phyloP scores from a whole-genome alignment of 805 yeast genomes.

The Kodamaea sagamina region DNA sequence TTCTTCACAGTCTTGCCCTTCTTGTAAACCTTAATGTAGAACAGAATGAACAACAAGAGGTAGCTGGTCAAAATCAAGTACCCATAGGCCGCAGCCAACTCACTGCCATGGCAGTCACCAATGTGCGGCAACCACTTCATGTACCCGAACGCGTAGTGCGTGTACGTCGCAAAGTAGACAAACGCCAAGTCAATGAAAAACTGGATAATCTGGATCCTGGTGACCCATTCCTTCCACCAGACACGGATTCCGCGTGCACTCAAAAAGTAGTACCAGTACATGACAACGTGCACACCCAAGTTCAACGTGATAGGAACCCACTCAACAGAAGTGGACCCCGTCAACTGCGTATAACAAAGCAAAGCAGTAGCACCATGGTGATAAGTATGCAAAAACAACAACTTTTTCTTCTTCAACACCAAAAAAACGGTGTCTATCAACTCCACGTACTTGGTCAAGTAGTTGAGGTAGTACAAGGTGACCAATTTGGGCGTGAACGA shows the following conservation, averaged over 20 bases:
- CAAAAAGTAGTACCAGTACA: constrained; percentile 97
- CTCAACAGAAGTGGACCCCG: constrained; percentile 85
- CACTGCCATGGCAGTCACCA: constrained; percentile 88
- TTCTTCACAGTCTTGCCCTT: constrained; percentile 32
- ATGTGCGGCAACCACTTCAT: constrained; percentile 64
- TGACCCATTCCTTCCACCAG: constrained; percentile 99
- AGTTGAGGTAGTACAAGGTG: constrained; percentile 84
- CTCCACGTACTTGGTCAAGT: constrained; percentile 85
- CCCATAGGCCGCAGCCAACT: constrained; percentile 90
- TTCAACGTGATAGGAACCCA: constrained; percentile 94
- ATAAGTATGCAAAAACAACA: constrained; percentile 91
- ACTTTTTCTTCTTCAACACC: constrained; percentile 87
- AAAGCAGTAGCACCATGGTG: constrained; percentile 99
- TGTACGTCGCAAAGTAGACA: constrained; percentile 92
- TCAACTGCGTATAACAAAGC: constrained; percentile 88
- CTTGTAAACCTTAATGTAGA: constrained; percentile 86
- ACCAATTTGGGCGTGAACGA: constrained; percentile 87
- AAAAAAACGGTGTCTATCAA: constrained; percentile 88
- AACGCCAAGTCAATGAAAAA: constrained; percentile 85
- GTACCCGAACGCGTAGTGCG: constrained; percentile 78
- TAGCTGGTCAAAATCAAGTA: constrained; percentile 85
- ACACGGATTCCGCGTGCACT: constrained; percentile 91
- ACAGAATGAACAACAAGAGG: constrained; percentile 85
- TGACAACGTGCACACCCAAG: constrained; percentile 89
- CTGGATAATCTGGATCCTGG: constrained; percentile 92